Conservation (phyloP, 164 flowering plant genomes). For the Tetrastigma voinierianum region DNA sequence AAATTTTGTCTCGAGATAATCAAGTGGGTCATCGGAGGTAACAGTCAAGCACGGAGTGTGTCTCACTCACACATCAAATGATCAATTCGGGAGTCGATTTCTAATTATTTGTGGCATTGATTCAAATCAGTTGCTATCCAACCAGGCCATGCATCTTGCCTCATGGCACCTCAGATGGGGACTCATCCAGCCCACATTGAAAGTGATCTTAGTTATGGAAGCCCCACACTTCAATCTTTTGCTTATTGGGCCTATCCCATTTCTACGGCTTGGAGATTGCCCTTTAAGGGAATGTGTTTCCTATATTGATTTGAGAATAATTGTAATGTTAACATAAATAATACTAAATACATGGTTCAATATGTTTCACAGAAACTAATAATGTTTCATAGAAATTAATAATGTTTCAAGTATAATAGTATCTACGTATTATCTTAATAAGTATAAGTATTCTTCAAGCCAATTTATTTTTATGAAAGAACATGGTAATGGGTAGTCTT, state of each 20-base stretch:
- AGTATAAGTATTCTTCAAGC: too few relatives aligned
- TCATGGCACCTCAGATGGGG: background rate
- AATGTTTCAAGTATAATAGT: too few relatives aligned
- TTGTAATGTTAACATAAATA: too few relatives aligned
- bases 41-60: slow-evolving; percentile 11
- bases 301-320: too few relatives aligned
- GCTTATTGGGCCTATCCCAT: background rate
- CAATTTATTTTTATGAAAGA: too few relatives aligned
- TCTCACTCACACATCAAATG: background rate
- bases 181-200: background rate
- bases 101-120: slow-evolving; percentile 10
- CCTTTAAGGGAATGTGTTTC: too few relatives aligned
- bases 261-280: too few relatives aligned
- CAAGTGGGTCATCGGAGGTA: slow-evolving; percentile 3
- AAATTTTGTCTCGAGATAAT: slow-evolving; percentile 6
- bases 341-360: too few relatives aligned
- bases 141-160: background rate
- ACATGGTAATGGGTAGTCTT: too few relatives aligned
- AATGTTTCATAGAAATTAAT: too few relatives aligned
- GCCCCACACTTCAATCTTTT: background rate
- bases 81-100: background rate
- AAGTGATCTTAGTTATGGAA: background rate
- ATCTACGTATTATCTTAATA: too few relatives aligned
- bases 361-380: too few relatives aligned
- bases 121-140: background rate